Percentiles rank a stretch among this genome's conserved stretches.
Conservation (phyloP, 768 basidiomycete genomes). For the Vishniacozyma victoriae region DNA sequence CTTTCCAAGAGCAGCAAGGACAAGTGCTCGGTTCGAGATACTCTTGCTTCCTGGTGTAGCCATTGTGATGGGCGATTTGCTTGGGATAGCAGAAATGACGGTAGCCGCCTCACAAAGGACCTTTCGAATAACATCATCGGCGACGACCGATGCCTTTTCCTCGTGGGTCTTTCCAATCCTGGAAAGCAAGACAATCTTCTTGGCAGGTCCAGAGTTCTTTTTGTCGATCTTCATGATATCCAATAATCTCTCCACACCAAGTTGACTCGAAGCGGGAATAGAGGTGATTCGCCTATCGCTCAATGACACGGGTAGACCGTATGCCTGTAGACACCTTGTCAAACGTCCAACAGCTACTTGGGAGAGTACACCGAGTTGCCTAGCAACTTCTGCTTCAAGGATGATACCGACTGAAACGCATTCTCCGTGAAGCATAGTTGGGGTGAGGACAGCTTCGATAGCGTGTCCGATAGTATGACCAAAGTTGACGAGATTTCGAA, state of each 20-base stretch:
- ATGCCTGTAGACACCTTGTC: slow-evolving; percentile 76
- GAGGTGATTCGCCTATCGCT: slow-evolving; percentile 69
- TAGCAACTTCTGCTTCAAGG: slow-evolving; percentile 87
- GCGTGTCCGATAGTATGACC: slow-evolving; percentile 98
- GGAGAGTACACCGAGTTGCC: slow-evolving; percentile 76
- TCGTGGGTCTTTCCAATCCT: slow-evolving; percentile 89
- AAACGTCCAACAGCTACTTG: slow-evolving; percentile 91
- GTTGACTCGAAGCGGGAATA: slow-evolving; percentile 60
- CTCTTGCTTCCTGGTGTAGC: slow-evolving; percentile 94
- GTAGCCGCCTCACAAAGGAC: slow-evolving; percentile 73
- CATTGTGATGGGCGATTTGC: slow-evolving; percentile 59
- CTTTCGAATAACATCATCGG: slow-evolving; percentile 72
- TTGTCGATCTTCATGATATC: slow-evolving; percentile 97
- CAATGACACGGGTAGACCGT: slow-evolving; percentile 80
- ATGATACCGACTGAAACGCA: slow-evolving; percentile 95
- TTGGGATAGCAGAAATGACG: slow-evolving; percentile 65
- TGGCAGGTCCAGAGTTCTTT: slow-evolving; percentile 87
- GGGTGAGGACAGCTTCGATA: slow-evolving; percentile 91
- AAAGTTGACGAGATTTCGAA: slow-evolving; percentile 98
- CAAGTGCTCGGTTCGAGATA: slow-evolving; percentile 87
- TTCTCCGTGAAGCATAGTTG: slow-evolving; percentile 90
- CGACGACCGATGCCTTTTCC: slow-evolving; percentile 78
- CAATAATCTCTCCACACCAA: slow-evolving; percentile 73
- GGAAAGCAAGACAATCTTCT: slow-evolving; percentile 88
- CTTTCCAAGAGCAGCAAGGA: slow-evolving; percentile 82